A percentile compares a stretch with the other conserved stretches of the same genome.
Conservation (phyloP, 257 asterid genomes). For the Fraxinus anomala region DNA sequence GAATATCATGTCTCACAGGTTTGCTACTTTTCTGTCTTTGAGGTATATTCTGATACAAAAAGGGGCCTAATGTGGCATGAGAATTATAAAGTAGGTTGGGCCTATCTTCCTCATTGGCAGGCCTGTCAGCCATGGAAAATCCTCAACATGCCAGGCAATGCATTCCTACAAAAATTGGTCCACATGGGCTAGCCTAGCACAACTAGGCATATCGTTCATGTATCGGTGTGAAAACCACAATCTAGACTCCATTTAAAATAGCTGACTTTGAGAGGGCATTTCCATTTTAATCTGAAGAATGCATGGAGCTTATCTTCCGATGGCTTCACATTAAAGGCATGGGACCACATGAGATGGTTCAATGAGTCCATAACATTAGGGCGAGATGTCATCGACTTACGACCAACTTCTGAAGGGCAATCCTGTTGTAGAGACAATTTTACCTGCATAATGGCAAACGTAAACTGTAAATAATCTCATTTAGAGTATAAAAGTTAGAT, state of each 20-base stretch:
- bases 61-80: too few relatives aligned
- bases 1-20: not conserved
- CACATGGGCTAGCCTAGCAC: not conserved
- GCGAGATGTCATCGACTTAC: slow-evolving; percentile 5
- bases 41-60: not conserved
- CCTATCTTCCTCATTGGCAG: not conserved
- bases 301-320: not conserved
- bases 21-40: not conserved
- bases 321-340: not conserved
- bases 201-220: not conserved
- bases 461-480: not conserved
- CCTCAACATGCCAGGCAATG: not conserved
- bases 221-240: too few relatives aligned
- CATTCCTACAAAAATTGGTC: not conserved
- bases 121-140: not conserved
- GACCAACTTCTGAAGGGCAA: slow-evolving; percentile 24
- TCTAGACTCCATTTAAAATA: slow-evolving; percentile 7
- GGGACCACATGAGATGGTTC: not conserved
- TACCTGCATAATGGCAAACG: slow-evolving; percentile 12
- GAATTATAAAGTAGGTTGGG: not conserved
- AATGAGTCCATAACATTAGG: not conserved
- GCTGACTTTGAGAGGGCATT: slow-evolving; percentile 35
- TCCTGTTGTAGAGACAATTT: slow-evolving; percentile 14
- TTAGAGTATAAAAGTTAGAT: not conserved
- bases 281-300: slow-evolving; percentile 31